A percentile compares a stretch with the other conserved stretches of the same genome.
Conservation (phyloP, 1,284 basidiomycete species). For the Fomitopsis pinicola region DNA sequence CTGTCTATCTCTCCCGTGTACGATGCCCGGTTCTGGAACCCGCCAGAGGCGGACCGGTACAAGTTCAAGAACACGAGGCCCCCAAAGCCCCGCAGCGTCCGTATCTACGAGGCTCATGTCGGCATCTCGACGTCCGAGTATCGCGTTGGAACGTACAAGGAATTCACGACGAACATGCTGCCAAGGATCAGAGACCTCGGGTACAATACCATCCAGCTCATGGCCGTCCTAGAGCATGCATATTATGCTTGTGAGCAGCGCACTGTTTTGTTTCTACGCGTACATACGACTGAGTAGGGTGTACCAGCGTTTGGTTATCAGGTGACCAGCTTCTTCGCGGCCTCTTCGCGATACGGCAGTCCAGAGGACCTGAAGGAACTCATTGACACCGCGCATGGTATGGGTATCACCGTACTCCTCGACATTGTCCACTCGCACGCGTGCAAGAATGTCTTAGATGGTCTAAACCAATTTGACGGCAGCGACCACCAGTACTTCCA, state of each 20-base stretch:
- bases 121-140: constrained; percentile 91
- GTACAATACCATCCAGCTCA: constrained; percentile 96
- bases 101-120: constrained; percentile 97
- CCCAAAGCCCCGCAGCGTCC: constrained; percentile 63
- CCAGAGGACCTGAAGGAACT: constrained; percentile 96
- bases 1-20: constrained; percentile 86
- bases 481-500: constrained; percentile 98
- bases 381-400: constrained; percentile 89
- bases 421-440: constrained; percentile 99
- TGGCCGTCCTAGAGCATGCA: constrained; percentile 98
- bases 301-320: constrained; percentile 91
- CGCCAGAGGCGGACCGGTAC: constrained; percentile 69
- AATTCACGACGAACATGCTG: constrained; percentile 85
- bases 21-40: constrained; percentile 99
- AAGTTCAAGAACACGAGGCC: constrained; percentile 80
- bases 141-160: constrained; percentile 92
- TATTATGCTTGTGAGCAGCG: constrained; percentile 88
- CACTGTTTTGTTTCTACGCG: not conserved
- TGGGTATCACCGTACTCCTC: constrained; percentile 91
- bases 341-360: constrained; percentile 89
- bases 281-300: not conserved
- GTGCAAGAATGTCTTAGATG: constrained; percentile 96
- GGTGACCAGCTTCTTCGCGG: constrained; percentile 97
- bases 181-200: constrained; percentile 89
- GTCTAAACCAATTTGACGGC: constrained; percentile 94